Evolutionary conservation across 305 asterid genomes (phyloP), one percentile per base, ranked within the genome.

Genomic region (Fraxinus paxiana): DNA sequence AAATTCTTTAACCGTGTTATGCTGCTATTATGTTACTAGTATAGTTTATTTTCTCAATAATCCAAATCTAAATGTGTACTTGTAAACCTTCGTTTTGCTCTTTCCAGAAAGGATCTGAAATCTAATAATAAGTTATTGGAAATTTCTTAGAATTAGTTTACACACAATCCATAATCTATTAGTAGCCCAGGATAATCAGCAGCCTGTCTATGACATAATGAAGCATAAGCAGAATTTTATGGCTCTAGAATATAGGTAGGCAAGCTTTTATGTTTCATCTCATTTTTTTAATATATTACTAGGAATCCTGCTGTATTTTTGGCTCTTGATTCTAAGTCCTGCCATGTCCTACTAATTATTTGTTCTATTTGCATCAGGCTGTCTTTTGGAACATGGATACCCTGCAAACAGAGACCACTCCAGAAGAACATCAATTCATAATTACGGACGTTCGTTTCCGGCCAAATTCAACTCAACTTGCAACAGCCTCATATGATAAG

Each of bases 331-430:
- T 46, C 78, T 77, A 77, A 77, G 30, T 28, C 20, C 73, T 26
- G 38, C 18, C 9, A 13, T 67, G 73, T 13, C 38, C 9, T 9
- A 6, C 73, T 67, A 18, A 67, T 5, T 26, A 13, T 67, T 4
- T 28, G 38, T 70, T 43, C 73, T 82, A 75, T 70, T 73, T 82
- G 76, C 75, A 56, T 83, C 83, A 96, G 99, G 97, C 95, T 82
- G 98, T 96, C 83, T 91, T 96, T 78, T 96, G 99, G 99, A 93
- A 93, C 87, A 96, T 93, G 95, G 98, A 96, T 79, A 92, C 98
- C 69, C 89, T 93, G 87, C 92, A 90, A 86, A 90, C 92, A 59
- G 95, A 93, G 85, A 84, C 86, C 75, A 94, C 99, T 33, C 92
- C 92, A 59, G 98, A 91, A 79, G 99, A 96, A 78, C 98, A 96